Percentiles rank a stretch among this genome's conserved stretches.
These are phyloP conservation scores for Senecio squalidus DNA, from an alignment of 140 eudicot species.

Conservation along the genomic window DNA sequence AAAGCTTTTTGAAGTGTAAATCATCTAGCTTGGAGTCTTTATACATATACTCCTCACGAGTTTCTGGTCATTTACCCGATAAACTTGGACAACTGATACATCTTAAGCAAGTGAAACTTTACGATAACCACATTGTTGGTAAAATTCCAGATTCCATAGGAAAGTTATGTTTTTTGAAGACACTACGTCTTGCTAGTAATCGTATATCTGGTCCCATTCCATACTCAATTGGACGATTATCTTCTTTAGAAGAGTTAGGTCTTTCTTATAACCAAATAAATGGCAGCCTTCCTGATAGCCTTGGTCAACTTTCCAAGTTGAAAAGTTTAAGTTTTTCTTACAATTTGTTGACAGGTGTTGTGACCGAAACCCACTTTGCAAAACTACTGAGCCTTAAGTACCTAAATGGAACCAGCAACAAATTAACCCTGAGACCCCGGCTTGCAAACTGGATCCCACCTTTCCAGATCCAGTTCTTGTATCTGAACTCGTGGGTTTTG, in stretches of 20 bases:
- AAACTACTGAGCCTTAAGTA: slow-evolving; percentile 12
- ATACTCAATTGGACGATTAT: too few species aligned
- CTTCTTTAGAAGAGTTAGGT: neutral
- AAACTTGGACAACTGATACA: neutral
- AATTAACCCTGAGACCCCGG: slow-evolving; percentile 4
- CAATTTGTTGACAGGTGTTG: slow-evolving; percentile 18
- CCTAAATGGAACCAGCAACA: neutral
- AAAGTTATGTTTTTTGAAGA: neutral
- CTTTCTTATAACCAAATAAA: slow-evolving; percentile 22
- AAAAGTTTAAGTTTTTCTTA: neutral
- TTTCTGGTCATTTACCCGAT: slow-evolving; percentile 7
- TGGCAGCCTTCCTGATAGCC: slow-evolving; percentile 10
- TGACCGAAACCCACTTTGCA: slow-evolving; percentile 32
- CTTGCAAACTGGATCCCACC: slow-evolving; percentile 14
- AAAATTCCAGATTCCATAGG: too few species aligned
- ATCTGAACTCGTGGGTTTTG: slow-evolving; percentile 5
- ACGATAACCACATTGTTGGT: neutral
- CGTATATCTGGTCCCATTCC: slow-evolving; percentile 6
- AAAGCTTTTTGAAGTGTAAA: slow-evolving; percentile 1
- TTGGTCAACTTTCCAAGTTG: slow-evolving; percentile 20
- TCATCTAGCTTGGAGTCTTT: neutral
- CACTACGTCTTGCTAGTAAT: neutral
- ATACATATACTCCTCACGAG: neutral
- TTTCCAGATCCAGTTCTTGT: neutral
- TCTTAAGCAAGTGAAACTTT: neutral